Base-by-base conservation (phyloP, 805 yeast genomes). In the Hanseniaspora guilliermondii region DNA sequence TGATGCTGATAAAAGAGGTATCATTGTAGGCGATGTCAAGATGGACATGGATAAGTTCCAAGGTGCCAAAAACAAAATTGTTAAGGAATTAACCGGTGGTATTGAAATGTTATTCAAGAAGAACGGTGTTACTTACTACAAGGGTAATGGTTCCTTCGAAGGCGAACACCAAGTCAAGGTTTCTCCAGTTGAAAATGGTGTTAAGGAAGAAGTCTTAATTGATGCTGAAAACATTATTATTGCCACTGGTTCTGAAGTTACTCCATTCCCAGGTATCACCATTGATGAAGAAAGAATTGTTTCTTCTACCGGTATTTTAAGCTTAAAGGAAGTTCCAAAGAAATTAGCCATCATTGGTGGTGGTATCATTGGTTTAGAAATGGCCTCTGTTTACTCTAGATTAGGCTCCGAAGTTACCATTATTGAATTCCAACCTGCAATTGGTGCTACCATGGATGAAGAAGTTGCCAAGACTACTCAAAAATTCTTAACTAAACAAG, bases 351-450 rank as follows among this genome's bases (percentile, higher is more conserved):
- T 93, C 72, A 91, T 93, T 65, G 99, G 99, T 69, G 99, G 96
- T 73, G 98, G 99, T 77, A 91, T 93, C 74, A 93, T 93, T 69
- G 99, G 99, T 67, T 80, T 93, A 62, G 99, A 93, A 76, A 93
- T 93, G 96, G 98, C 96, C 59, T 89, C 97, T 25, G 99, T 93
- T 47, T 93, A 94, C 83, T 74, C 89, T 56, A 82, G 98, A 73
- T 75, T 93, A 64, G 99, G 99, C 45, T 75, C 96, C 42, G 88
- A 93, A 74, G 98, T 93, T 60, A 91, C 97, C 44, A 84, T 93
- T 55, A 73, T 93, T 58, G 99, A 93, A 77, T 93, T 79, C 80
- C 87, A 83, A 71, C 76, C 76, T 64, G 77, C 93, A 59, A 84
- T 93, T 67, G 98, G 98, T 76, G 97, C 97, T 57, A 94, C 96